Percentiles rank a stretch among this genome's conserved stretches.
phyloP scores from a whole-genome alignment of 345 rosid species.

The Lagerstroemia speciosa region DNA sequence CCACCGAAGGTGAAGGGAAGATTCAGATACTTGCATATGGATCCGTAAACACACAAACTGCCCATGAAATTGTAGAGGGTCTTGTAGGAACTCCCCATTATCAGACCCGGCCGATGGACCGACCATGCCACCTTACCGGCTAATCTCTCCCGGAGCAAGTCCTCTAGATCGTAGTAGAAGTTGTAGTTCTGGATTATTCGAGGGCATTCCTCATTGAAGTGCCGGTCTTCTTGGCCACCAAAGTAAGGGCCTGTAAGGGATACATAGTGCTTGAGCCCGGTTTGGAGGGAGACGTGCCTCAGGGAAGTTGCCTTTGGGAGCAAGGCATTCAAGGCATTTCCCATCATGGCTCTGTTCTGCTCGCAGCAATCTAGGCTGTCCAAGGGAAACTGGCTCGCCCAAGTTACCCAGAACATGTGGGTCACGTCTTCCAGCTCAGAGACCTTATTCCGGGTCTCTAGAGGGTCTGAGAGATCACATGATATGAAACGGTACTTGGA shows the following conservation, averaged over 20 bases:
- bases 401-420: slow-evolving; percentile 80
- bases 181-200: slow-evolving; percentile 29
- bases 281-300: slow-evolving; percentile 73
- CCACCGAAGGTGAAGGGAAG: slow-evolving; percentile 89
- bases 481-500: slow-evolving; percentile 54
- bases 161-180: slow-evolving; percentile 74
- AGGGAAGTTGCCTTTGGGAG: slow-evolving; percentile 41
- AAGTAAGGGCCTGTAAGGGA: slow-evolving; percentile 24
- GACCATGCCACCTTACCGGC: slow-evolving; percentile 47
- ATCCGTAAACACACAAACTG: slow-evolving; percentile 62
- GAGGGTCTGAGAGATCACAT: slow-evolving; percentile 56
- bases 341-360: slow-evolving; percentile 63
- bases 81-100: slow-evolving; percentile 58
- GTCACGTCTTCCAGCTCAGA: slow-evolving; percentile 42
- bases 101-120: slow-evolving; percentile 77
- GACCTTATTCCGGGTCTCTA: slow-evolving; percentile 40
- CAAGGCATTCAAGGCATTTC: slow-evolving; percentile 51
- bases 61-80: slow-evolving; percentile 70
- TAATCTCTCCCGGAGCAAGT: slow-evolving; percentile 49
- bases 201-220: slow-evolving; percentile 54
- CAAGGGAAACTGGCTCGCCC: slow-evolving; percentile 54
- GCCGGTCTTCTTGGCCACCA: slow-evolving; percentile 10
- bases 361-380: slow-evolving; percentile 54
- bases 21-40: slow-evolving; percentile 51
- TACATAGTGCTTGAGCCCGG: slow-evolving; percentile 79